Evolutionary conservation across 1,284 basidiomycete species (phyloP).

Genomic region (Lentinus polychrous): DNA sequence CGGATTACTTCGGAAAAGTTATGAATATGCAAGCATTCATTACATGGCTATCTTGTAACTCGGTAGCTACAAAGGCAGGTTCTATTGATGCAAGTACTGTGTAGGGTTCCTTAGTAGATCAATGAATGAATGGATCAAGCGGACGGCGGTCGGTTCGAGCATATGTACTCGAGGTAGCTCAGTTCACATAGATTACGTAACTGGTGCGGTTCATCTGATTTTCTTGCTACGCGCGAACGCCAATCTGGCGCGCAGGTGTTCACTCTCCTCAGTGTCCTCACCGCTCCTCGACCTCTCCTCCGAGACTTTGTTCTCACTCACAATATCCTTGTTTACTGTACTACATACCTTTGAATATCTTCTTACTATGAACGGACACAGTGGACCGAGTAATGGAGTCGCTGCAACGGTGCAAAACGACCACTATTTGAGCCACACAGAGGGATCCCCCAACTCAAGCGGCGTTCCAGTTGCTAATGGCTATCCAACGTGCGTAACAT

Average conservation of each 20-base stretch:
- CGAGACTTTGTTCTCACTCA: constrained; percentile 1
- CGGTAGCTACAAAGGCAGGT: no score
- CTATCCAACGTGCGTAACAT: constrained; percentile 22
- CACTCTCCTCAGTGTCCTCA: not conserved
- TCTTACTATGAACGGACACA: constrained; percentile 25
- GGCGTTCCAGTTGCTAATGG: constrained; percentile 18
- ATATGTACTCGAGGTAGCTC: not conserved
- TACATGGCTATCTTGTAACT: constrained; percentile 17
- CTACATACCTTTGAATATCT: not conserved
- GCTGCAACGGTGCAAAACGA: constrained; percentile 14
- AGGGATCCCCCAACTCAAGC: constrained; percentile 18
- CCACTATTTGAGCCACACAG: constrained; percentile 18
- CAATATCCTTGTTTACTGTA: not conserved
- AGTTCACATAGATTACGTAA: not conserved
- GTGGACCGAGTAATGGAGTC: constrained; percentile 25
- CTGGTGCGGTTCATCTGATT: not conserved
- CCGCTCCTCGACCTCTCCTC: not conserved
- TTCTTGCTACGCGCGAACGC: not conserved
- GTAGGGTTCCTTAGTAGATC: no score
- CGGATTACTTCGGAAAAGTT: constrained; percentile 32
- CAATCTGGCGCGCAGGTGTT: not conserved
- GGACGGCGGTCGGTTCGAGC: not conserved
- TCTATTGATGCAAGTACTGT: not conserved
- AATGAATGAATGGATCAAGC: no score
- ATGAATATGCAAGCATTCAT: constrained; percentile 30